Conservation (phyloP, 2,329 filamentous ascomycete species). For the Fusarium abutilonis region DNA sequence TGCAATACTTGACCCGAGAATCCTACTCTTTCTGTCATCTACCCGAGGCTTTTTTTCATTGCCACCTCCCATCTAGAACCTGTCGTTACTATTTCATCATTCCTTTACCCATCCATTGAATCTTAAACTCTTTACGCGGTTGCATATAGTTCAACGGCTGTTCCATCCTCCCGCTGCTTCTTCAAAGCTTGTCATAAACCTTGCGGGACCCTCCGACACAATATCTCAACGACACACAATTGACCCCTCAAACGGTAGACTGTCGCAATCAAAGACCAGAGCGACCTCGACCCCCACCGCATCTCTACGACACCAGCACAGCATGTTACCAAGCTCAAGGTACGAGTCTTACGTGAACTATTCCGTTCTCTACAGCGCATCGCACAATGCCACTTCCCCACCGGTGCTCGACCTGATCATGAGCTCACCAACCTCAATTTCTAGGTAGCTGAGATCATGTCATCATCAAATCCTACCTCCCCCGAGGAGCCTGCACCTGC, state of each 20-base stretch:
- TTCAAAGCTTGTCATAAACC: constrained; percentile 27
- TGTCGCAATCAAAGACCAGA: constrained; percentile 9
- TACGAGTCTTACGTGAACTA: constrained; percentile 20
- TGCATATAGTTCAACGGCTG: constrained; percentile 37
- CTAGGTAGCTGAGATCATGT: constrained; percentile 43
- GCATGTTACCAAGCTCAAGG: constrained; percentile 45
- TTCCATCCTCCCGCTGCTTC: constrained; percentile 21
- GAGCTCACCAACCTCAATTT: constrained; percentile 29
- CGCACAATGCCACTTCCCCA: constrained; percentile 5
- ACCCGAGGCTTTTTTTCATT: constrained; percentile 1
- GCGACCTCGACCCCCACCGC: constrained; percentile 9
- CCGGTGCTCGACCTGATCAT: constrained; percentile 1
- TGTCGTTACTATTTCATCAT: constrained; percentile 4
- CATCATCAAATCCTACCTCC: constrained; percentile 42
- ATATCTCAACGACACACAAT: constrained; percentile 3
- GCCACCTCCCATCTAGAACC: constrained; percentile 8
- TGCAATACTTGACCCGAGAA: constrained; percentile 4
- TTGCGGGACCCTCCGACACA: constrained; percentile 19
- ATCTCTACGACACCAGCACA: constrained; percentile 36
- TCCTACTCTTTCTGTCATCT: constrained; percentile 14
- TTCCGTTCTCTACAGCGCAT: not conserved
- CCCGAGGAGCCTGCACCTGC: constrained; percentile 43
- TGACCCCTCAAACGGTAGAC: not conserved
- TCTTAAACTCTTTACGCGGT: constrained; percentile 5
- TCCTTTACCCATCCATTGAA: constrained; percentile 13